Percentiles rank a stretch among this genome's conserved stretches.
phyloP scores from a whole-genome alignment of 768 basidiomycete genomes.

The Inosperma sp. region DNA sequence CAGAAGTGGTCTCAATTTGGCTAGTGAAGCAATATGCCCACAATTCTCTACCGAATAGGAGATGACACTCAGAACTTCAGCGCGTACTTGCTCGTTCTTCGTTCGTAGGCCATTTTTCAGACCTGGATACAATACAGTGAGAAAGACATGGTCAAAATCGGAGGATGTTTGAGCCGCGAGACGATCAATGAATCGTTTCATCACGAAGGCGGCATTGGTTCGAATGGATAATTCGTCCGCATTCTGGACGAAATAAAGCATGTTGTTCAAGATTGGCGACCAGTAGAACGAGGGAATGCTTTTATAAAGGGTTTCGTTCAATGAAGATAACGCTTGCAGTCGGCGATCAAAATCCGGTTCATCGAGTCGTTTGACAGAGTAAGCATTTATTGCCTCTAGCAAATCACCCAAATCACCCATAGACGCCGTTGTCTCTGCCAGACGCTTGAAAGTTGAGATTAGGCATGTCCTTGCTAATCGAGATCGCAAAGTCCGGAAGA shows the following conservation, averaged over 20 bases:
- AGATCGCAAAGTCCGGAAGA: conserved; percentile 74
- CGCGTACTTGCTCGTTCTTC: conserved; percentile 80
- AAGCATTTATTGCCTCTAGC: conserved; percentile 75
- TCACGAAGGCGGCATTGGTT: conserved; percentile 67
- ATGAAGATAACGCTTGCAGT: conserved; percentile 61
- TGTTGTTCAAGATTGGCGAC: conserved; percentile 80
- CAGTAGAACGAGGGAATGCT: conserved; percentile 57
- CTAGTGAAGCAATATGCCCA: conserved; percentile 50
- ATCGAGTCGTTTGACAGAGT: conserved; percentile 73
- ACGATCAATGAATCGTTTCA: conserved; percentile 74
- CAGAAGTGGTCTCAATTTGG: conserved; percentile 77
- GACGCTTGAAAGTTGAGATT: conserved; percentile 54
- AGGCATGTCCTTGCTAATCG: conserved; percentile 69
- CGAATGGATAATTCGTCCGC: conserved; percentile 83
- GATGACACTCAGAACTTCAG: conserved; percentile 76
- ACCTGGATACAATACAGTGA: conserved; percentile 66
- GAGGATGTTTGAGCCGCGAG: conserved; percentile 39
- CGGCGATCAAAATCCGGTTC: conserved; percentile 93
- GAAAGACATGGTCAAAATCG: conserved; percentile 53
- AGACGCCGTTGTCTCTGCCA: conserved; percentile 42
- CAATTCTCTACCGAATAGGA: conserved; percentile 69
- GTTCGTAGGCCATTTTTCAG: conserved; percentile 76
- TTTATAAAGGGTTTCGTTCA: conserved; percentile 65
- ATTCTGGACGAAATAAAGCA: conserved; percentile 84
- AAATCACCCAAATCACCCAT: conserved; percentile 50